Base-by-base conservation (phyloP, 169 alveolate species). In the Plasmodium berghei region DNA sequence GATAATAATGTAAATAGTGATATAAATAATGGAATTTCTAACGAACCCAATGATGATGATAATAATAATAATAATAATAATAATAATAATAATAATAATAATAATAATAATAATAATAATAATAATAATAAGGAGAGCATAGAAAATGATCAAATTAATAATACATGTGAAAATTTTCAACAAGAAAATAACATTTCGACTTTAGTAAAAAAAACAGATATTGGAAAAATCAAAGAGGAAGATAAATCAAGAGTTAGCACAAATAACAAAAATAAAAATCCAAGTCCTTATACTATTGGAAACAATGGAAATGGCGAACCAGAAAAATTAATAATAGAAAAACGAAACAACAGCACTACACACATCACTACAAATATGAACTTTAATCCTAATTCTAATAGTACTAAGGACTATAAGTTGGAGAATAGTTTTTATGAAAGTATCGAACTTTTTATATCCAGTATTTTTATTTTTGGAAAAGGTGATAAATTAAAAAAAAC, bases 391-490 rank as follows among this genome's bases (percentile, higher is more conserved):
- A 59, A 66, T 28, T 16, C 54, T 9, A 66, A 26, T 54, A 77
- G 26, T 64, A 28, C 24, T 58, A 77, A 77, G 58, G 77, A 77
- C 3, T 77, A 48, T 42, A 77, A 77, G 46, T 56, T 77, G 54
- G 71, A 77, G 66, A 77, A 77, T 18, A 8, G 12, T 10, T 77
- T 63, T 56, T 77, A 64, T 45, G 75, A 77, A 40, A 64, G 63
- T 16, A 52, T 77, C 9, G 89, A 77, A 56, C 28, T 77, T 3
- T 77, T 63, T 69, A 46, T 77, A 14, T 12, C 66, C 18, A 77
- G 89, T 56, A 63, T 77, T n/a, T 77, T 77, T 22, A n/a, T 77
- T 26, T 63, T 77, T 77, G 89, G 66, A 77, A 77, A 58, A 56
- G 49, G 48, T 42, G 52, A 20, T 40, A 77, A 77, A 20, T 63